Conservation (phyloP, 306 rosid species). For the Castanea sativa region DNA sequence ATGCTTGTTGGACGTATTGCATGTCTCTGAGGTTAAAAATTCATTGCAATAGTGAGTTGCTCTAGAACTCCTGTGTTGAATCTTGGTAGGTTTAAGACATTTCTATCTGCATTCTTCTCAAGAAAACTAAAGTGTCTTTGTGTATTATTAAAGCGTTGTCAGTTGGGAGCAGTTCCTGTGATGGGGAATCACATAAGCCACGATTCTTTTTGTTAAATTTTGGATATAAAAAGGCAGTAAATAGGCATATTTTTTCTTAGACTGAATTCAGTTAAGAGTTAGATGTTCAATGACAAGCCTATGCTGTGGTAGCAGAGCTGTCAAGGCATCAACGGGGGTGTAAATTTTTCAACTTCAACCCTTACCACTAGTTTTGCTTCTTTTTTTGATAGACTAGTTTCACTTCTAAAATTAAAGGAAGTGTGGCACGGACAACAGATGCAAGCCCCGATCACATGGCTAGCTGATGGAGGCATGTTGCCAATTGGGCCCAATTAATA, state of each 20-base stretch:
- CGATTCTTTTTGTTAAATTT: neutral
- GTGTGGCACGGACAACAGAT: neutral
- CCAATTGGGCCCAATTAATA: no score
- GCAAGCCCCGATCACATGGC: no score
- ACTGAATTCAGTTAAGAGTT: neutral
- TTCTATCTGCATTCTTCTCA: neutral
- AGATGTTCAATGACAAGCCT: neutral
- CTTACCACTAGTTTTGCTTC: neutral
- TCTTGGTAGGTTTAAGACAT: neutral
- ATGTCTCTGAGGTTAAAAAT: neutral
- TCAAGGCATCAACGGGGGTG: neutral
- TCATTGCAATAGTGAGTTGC: neutral
- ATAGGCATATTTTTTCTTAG: neutral
- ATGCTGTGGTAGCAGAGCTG: neutral
- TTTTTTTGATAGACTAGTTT: neutral
- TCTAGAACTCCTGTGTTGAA: neutral
- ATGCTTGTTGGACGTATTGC: neutral
- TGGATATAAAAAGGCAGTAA: neutral
- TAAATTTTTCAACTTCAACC: neutral
- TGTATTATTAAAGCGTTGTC: neutral
- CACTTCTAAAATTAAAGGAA: neutral
- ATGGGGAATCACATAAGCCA: neutral
- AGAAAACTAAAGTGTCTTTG: neutral
- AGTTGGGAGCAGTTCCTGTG: neutral
- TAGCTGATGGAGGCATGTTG: no score